phyloP scores from a whole-genome alignment of 306 rosid species.

The Crataegus laevigata region DNA sequence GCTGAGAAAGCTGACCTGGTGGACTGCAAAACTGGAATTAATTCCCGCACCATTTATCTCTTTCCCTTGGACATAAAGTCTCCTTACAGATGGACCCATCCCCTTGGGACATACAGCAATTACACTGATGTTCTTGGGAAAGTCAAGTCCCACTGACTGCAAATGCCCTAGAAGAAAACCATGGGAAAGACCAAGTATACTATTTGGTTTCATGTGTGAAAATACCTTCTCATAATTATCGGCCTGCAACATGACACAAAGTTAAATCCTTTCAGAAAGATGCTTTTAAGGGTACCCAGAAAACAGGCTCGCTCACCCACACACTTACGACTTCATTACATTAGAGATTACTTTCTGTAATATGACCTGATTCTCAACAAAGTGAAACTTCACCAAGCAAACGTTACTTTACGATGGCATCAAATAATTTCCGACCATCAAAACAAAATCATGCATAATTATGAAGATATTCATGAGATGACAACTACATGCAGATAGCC shows the following conservation, averaged over 20 bases:
- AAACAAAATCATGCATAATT: no score
- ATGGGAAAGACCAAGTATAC: constrained; percentile 96
- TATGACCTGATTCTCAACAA: no score
- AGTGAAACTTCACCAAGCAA: no score
- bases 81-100: constrained; percentile 99
- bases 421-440: no score
- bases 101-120: constrained; percentile 99
- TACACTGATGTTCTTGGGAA: constrained; percentile 81
- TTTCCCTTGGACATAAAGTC: constrained; percentile 94
- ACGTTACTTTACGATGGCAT: no score
- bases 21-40: constrained; percentile 89
- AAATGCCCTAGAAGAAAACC: constrained; percentile 97
- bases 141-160: constrained; percentile 79
- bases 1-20: constrained; percentile 47
- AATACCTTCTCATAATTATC: constrained; percentile 80
- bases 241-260: constrained; percentile 49
- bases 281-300: background rate
- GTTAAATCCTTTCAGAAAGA: background rate
- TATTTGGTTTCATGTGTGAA: constrained; percentile 83
- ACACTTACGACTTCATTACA: no score
- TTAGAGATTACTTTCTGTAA: no score
- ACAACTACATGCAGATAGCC: no score
- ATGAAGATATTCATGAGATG: no score
- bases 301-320: background rate
- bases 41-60: constrained; percentile 98